These are phyloP conservation scores for Globisporangium nodosum DNA, from an alignment of 352 stramenopile species.

Conservation along the genomic window DNA sequence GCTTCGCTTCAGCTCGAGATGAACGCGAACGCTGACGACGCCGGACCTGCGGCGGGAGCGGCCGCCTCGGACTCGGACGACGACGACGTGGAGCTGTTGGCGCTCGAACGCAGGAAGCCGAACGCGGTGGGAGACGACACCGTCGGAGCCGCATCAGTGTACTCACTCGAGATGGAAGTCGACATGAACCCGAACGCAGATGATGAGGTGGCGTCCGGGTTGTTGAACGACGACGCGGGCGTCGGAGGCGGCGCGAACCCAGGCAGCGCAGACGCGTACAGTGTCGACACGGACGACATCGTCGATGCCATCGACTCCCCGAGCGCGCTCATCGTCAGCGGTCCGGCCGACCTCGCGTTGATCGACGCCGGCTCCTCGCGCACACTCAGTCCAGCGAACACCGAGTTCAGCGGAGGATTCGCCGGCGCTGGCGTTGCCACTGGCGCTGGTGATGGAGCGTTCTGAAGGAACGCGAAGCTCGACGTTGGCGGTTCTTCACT, in stretches of 20 bases:
- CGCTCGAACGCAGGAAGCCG: constrained; percentile 41
- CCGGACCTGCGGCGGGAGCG: constrained; percentile 11
- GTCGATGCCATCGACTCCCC: constrained; percentile 22
- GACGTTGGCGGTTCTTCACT: constrained; percentile 11
- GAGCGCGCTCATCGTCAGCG: constrained; percentile 42
- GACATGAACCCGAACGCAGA: constrained; percentile 41
- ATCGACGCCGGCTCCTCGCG: constrained; percentile 21
- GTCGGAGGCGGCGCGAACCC: constrained; percentile 11
- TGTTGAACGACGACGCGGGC: constrained; percentile 4
- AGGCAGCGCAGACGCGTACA: constrained; percentile 2
- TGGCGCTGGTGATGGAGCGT: constrained; percentile 9
- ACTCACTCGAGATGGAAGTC: neutral
- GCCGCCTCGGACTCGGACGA: constrained; percentile 12
- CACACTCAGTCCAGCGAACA: constrained; percentile 56
- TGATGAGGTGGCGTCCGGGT: constrained; percentile 9
- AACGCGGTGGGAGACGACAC: constrained; percentile 54
- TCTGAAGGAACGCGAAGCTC: constrained; percentile 31
- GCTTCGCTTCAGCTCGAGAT: constrained; percentile 30
- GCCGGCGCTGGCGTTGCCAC: neutral
- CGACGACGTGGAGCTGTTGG: constrained; percentile 16
- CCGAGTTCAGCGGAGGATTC: constrained; percentile 20
- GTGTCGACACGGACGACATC: constrained; percentile 12
- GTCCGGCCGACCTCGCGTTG: constrained; percentile 29
- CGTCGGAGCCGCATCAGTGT: constrained; percentile 7
- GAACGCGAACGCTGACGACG: constrained; percentile 56